Evolutionary conservation across 1,284 basidiomycete species (phyloP).

Genomic region (Vanrija humicola): DNA sequence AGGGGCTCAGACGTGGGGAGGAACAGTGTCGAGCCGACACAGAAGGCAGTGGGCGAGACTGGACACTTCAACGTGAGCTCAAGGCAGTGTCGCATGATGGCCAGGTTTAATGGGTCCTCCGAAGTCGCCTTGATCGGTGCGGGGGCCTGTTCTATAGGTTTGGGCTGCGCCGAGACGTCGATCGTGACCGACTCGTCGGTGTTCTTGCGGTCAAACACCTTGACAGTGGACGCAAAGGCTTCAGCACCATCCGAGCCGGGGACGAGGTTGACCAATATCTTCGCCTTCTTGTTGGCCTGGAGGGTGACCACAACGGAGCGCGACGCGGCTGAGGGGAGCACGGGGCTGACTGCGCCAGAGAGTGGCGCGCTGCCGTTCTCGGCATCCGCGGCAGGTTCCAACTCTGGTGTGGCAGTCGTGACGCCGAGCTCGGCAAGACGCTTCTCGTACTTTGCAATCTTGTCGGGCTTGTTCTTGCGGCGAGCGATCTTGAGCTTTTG

Average conservation of each 20-base stretch:
- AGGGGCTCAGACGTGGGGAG: slow-evolving; percentile 49
- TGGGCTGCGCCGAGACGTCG: slow-evolving; percentile 14
- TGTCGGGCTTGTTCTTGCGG: slow-evolving; percentile 53
- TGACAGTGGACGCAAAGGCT: slow-evolving; percentile 21
- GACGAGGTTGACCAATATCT: slow-evolving; percentile 37
- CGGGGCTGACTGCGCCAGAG: slow-evolving; percentile 1
- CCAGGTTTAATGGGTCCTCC: slow-evolving; percentile 37
- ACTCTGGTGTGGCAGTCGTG: slow-evolving; percentile 17
- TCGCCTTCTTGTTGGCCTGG: slow-evolving; percentile 40
- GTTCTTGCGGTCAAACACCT: slow-evolving; percentile 43
- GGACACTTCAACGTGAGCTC: slow-evolving; percentile 42
- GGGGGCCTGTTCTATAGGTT: background rate
- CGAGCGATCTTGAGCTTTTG: slow-evolving; percentile 55
- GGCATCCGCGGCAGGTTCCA: background rate
- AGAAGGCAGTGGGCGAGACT: slow-evolving; percentile 72
- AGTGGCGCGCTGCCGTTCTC: background rate
- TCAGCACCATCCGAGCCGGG: slow-evolving; percentile 3
- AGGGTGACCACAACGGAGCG: slow-evolving; percentile 26
- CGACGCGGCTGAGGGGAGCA: no score
- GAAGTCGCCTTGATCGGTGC: background rate
- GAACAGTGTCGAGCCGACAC: slow-evolving; percentile 85
- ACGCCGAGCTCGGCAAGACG: slow-evolving; percentile 51
- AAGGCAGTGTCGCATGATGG: slow-evolving; percentile 44
- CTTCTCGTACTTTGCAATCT: slow-evolving; percentile 53
- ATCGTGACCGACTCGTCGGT: slow-evolving; percentile 41